Conservation (phyloP, 1,284 basidiomycete species). For the Trichosporon sp. region DNA sequence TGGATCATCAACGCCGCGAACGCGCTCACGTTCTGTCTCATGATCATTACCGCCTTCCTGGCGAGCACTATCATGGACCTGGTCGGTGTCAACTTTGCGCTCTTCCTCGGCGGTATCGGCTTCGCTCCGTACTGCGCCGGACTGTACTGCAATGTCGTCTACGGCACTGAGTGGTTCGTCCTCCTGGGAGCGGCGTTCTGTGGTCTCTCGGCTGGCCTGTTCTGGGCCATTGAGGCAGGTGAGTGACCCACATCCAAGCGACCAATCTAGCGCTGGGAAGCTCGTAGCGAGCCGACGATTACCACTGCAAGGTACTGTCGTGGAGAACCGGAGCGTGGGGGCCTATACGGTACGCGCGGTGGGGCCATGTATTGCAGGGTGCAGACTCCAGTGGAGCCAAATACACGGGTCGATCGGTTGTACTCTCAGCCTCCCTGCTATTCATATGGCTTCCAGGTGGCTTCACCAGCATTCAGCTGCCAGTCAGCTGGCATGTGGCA, state of each 20-base stretch:
- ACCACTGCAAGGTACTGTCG: not conserved
- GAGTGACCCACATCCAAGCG: not conserved
- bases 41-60: slow-evolving; percentile 33
- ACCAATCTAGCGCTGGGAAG: too few relatives aligned
- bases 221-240: slow-evolving; percentile 39
- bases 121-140: slow-evolving; percentile 48
- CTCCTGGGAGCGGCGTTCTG: slow-evolving; percentile 42
- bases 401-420: not conserved
- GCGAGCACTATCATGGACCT: slow-evolving; percentile 17
- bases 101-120: slow-evolving; percentile 33
- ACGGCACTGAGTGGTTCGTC: slow-evolving; percentile 40
- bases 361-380: not conserved
- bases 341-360: not conserved
- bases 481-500: too few relatives aligned
- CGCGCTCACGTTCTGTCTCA: slow-evolving; percentile 47
- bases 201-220: slow-evolving; percentile 47
- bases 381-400: not conserved
- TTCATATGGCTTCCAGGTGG: not conserved
- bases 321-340: not conserved
- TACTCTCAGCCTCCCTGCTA: not conserved
- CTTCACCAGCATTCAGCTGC: too few relatives aligned
- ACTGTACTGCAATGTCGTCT: slow-evolving; percentile 43
- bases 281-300: not conserved
- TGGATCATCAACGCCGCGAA: slow-evolving; percentile 51
- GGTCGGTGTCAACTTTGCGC: slow-evolving; percentile 23